Evolutionary conservation across 805 yeast genomes (phyloP), one percentile per base, ranked within the genome.

Genomic region (Metschnikowia cubensis): DNA sequence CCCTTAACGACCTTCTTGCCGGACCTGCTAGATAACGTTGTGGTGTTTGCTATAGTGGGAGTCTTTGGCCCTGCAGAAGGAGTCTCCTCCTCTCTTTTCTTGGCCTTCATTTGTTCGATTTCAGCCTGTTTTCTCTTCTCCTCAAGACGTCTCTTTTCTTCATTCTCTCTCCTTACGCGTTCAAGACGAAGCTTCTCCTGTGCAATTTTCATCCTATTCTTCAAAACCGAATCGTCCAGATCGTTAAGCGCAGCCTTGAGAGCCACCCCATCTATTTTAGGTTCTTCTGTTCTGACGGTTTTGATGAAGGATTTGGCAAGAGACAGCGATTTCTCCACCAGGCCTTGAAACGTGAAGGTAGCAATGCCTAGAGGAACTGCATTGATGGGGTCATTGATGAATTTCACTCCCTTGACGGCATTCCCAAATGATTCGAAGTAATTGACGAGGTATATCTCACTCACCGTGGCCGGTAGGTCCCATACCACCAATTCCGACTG

Each of bases 301-400:
- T 56, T 51, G 8, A 71, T 59, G 18, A 73, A 61, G 41, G 58
- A 59, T 35, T 65, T 67, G 18, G 77, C 76, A 17, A 65, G 55
- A 38, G 62, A 59, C 65, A 64, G 65, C 4, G 81, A 70, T 50
- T 77, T 78, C 17, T 75, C 81, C 14, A 72, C 61, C 18, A 67
- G 61, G 2, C 89, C 88, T 50, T 75, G 83, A 66, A 77, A 90
- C 51, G 77, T 73, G 47, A 89, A 71, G 18, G 80, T 68, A 45
- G 85, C 85, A 20, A 89, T 71, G 8, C 96, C 94, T 37, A 90
- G 65, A 0, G 96, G 91, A 17, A 84, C 85, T 2, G 90, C 96
- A 40, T 87, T 83, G 20, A 74, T 72, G 0, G 92, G 88, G 60
- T 90, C 94, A 49, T 76, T 80, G 8, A 84, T 71, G 51, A 82